These are phyloP conservation scores for Crithidia expoeki DNA, from an alignment of 208 protist genomes.

Conservation along the genomic window DNA sequence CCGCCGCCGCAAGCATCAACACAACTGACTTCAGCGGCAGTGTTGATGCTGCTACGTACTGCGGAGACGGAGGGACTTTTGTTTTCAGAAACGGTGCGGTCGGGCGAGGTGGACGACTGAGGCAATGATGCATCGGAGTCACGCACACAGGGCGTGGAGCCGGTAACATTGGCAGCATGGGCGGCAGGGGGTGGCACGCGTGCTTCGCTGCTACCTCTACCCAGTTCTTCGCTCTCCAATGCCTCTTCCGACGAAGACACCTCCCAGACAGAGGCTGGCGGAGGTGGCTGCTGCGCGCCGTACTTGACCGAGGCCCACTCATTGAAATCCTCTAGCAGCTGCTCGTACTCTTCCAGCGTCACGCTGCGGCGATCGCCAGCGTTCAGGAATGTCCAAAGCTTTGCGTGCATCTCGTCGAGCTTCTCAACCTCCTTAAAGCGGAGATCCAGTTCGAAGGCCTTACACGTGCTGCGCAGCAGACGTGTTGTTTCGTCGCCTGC, in stretches of 20 bases:
- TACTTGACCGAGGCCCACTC: conserved; percentile 28
- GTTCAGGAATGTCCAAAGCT: conserved; percentile 74
- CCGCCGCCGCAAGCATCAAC: not conserved
- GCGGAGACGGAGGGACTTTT: conserved; percentile 7
- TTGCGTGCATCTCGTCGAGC: conserved; percentile 74
- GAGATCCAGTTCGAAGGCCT: conserved; percentile 80
- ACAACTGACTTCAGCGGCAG: no score
- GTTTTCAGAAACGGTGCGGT: not conserved
- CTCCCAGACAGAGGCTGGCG: conserved; percentile 17
- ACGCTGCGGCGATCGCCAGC: conserved; percentile 47
- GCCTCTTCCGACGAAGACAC: conserved; percentile 14
- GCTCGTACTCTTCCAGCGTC: conserved; percentile 61
- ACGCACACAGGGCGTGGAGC: not conserved
- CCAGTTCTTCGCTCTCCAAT: not conserved
- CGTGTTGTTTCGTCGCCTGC: conserved; percentile 55
- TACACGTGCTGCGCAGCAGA: conserved; percentile 58
- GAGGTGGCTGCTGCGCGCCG: conserved; percentile 20
- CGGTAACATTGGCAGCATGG: not conserved
- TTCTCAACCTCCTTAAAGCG: conserved; percentile 82
- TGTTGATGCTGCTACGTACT: not conserved
- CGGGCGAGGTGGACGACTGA: not conserved
- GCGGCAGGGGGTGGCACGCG: not conserved
- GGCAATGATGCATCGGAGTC: not conserved
- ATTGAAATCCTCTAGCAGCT: conserved; percentile 60
- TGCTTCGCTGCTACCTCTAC: not conserved